Evolutionary conservation across 2,329 filamentous ascomycete species (phyloP).

Genomic region (Fusarium kyushuense): DNA sequence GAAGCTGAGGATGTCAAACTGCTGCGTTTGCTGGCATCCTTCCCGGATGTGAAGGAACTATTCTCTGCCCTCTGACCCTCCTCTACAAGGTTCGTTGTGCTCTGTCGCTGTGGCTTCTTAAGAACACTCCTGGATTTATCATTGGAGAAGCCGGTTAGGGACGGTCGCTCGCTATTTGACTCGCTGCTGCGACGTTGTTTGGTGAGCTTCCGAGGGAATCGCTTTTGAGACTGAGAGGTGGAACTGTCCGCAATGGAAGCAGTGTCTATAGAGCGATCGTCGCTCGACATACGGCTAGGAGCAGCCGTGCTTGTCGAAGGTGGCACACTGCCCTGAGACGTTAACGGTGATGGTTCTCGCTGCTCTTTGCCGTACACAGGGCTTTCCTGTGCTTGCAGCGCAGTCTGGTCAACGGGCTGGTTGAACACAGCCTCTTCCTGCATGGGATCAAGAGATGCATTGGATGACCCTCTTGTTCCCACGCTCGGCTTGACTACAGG

Average conservation of each 20-base stretch:
- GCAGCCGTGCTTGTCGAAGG: slow-evolving; percentile 37
- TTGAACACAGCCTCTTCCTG: slow-evolving; percentile 52
- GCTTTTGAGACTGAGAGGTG: slow-evolving; percentile 48
- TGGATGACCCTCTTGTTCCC: slow-evolving; percentile 15
- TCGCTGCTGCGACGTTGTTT: slow-evolving; percentile 58
- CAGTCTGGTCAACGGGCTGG: slow-evolving; percentile 47
- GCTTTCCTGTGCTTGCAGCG: slow-evolving; percentile 45
- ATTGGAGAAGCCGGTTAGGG: slow-evolving; percentile 16
- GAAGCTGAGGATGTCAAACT: slow-evolving; percentile 44
- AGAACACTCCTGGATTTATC: slow-evolving; percentile 50
- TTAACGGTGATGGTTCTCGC: slow-evolving; percentile 33
- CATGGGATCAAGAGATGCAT: slow-evolving; percentile 47
- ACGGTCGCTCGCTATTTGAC: slow-evolving; percentile 48
- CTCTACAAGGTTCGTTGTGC: slow-evolving; percentile 41
- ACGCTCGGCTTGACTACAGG: slow-evolving; percentile 16
- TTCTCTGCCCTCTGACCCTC: slow-evolving; percentile 46
- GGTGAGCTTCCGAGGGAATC: slow-evolving; percentile 57
- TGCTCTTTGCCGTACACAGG: slow-evolving; percentile 44
- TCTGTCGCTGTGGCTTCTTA: slow-evolving; percentile 55
- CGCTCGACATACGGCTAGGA: slow-evolving; percentile 52
- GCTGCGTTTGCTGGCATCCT: slow-evolving; percentile 43
- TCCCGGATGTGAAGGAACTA: slow-evolving; percentile 35
- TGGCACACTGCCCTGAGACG: slow-evolving; percentile 42
- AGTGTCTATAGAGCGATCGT: slow-evolving; percentile 50
- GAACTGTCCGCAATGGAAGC: slow-evolving; percentile 44